These are phyloP conservation scores for Parastagonospora avenae DNA, from an alignment of 2,329 filamentous ascomycete genomes.

Conservation along the genomic window DNA sequence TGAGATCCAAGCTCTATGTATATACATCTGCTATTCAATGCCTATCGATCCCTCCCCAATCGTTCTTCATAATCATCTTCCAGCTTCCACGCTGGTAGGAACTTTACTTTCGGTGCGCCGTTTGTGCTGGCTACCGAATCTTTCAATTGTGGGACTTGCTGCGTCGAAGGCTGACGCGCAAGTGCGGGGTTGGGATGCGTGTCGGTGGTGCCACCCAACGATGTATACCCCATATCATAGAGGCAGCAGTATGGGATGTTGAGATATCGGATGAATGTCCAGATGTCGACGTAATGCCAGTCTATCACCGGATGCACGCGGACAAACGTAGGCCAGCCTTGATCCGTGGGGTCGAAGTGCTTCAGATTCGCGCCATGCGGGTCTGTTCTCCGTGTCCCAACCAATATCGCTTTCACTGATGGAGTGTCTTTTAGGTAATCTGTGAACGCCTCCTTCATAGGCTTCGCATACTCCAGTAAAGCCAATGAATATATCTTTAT, in stretches of 20 bases:
- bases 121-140: conserved; percentile 19
- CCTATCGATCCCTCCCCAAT: conserved; percentile 44
- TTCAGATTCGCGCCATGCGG: conserved; percentile 81
- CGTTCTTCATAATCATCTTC: conserved; percentile 49
- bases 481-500: conserved; percentile 73
- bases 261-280: conserved; percentile 85
- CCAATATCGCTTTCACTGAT: conserved; percentile 76
- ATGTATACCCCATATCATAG: conserved; percentile 90
- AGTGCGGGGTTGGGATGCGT: conserved; percentile 83
- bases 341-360: conserved; percentile 86
- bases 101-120: conserved; percentile 30
- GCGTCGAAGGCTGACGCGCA: conserved; percentile 30
- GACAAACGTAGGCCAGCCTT: conserved; percentile 91
- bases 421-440: conserved; percentile 72
- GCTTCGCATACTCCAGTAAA: conserved; percentile 72
- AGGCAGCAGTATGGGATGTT: conserved; percentile 82
- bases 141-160: conserved; percentile 16
- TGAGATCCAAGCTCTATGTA: conserved; percentile 1
- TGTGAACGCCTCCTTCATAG: conserved; percentile 82
- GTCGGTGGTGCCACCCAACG: conserved; percentile 86
- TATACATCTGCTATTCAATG: background rate
- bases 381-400: conserved; percentile 88
- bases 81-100: conserved; percentile 48
- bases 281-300: conserved; percentile 96
- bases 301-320: conserved; percentile 94